Percentiles rank a stretch among this genome's conserved stretches.
These are phyloP conservation scores for Zea luxurians DNA, from an alignment of 176 grass and related monocot species.

Conservation along the genomic window DNA sequence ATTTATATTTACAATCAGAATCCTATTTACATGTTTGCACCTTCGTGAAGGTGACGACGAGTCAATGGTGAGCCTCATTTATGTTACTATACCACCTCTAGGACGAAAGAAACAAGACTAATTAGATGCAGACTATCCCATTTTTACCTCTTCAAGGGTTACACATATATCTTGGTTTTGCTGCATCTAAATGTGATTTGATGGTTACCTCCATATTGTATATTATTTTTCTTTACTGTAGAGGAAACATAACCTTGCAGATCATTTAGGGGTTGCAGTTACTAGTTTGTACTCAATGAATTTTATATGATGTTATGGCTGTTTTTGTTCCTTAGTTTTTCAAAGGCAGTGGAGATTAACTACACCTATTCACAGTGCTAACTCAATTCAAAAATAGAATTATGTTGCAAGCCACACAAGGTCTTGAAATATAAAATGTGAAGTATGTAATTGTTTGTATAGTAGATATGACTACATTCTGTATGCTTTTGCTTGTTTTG, in stretches of 20 bases:
- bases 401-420: no score
- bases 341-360: no score
- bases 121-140: neutral
- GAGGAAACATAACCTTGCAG: neutral
- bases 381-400: no score
- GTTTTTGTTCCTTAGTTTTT: no score
- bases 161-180: neutral
- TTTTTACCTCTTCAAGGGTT: neutral
- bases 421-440: no score
- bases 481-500: no score
- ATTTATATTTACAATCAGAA: no score
- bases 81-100: slow-evolving; percentile 16
- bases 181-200: neutral
- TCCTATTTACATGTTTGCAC: slow-evolving; percentile 92
- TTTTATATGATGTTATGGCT: no score
- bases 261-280: neutral
- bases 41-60: slow-evolving; percentile 99
- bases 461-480: no score
- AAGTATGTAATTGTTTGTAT: no score
- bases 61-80: neutral
- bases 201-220: slow-evolving; percentile 18
- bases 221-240: neutral
- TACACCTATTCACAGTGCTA: no score
- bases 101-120: slow-evolving; percentile 23
- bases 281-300: no score